phyloP scores from a whole-genome alignment of 108 stramenopile species.

The Skeletonema marinoi region DNA sequence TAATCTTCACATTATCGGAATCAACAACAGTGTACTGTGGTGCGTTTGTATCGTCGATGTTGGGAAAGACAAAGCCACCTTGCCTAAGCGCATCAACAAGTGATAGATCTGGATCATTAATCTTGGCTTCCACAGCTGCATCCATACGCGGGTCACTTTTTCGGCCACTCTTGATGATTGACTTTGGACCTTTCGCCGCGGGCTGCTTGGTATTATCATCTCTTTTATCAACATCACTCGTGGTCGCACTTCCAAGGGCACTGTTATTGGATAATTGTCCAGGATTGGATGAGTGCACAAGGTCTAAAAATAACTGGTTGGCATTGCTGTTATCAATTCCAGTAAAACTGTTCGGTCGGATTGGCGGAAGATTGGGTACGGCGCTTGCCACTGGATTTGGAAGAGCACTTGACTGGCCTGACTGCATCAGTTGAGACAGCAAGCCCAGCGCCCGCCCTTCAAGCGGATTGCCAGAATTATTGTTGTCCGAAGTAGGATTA shows the following conservation, averaged over 20 bases:
- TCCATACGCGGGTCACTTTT: slow-evolving; percentile 79
- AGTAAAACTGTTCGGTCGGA: background rate
- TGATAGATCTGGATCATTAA: slow-evolving; percentile 61
- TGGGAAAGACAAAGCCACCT: slow-evolving; percentile 77
- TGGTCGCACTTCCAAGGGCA: background rate
- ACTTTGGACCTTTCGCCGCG: slow-evolving; percentile 35
- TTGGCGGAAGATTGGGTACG: background rate
- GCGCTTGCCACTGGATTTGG: slow-evolving; percentile 2
- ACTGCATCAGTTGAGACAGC: slow-evolving; percentile 9
- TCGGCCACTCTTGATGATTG: slow-evolving; percentile 50
- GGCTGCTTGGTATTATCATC: background rate
- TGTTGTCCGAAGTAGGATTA: background rate
- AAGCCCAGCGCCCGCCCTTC: background rate
- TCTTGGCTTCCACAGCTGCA: slow-evolving; percentile 72
- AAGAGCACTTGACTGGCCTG: background rate
- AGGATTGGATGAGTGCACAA: slow-evolving; percentile 4
- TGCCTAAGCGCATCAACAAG: slow-evolving; percentile 67
- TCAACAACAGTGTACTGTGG: slow-evolving; percentile 47
- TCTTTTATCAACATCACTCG: background rate
- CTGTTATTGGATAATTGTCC: background rate
- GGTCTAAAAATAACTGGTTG: background rate
- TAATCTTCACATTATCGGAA: slow-evolving; percentile 69
- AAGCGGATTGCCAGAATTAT: background rate
- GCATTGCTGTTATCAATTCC: background rate
- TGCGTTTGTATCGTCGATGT: slow-evolving; percentile 46